Evolutionary conservation across 2,329 filamentous ascomycete species (phyloP).

Genomic region (Diplodia intermedia): DNA sequence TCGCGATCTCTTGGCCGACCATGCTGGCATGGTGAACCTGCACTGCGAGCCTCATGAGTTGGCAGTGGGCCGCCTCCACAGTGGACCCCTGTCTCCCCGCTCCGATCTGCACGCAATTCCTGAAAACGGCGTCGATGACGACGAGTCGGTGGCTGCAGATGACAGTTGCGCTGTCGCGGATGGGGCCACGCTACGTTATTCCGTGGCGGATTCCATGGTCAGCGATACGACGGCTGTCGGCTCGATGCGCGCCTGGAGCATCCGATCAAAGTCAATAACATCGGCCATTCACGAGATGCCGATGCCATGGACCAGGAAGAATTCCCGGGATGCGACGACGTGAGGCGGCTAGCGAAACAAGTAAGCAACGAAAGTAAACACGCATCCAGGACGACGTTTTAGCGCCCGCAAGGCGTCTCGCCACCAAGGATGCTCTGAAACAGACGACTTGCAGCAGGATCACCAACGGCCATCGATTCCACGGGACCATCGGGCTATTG

Average conservation of each 20-base stretch:
- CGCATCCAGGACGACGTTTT: background rate
- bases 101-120: slow-evolving; percentile 21
- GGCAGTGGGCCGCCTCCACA: slow-evolving; percentile 5
- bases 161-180: slow-evolving; percentile 12
- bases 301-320: slow-evolving; percentile 15
- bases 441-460: background rate
- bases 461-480: too few relatives aligned
- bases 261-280: slow-evolving; percentile 19
- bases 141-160: slow-evolving; percentile 6
- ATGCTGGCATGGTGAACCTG: slow-evolving; percentile 44
- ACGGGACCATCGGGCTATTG: background rate
- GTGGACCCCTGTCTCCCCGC: slow-evolving; percentile 6
- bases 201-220: slow-evolving; percentile 28
- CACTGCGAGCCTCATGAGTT: slow-evolving; percentile 40
- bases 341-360: slow-evolving; percentile 24
- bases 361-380: slow-evolving; percentile 10
- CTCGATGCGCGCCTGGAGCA: slow-evolving; percentile 29
- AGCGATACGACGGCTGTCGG: slow-evolving; percentile 28
- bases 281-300: slow-evolving; percentile 25
- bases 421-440: slow-evolving; percentile 8
- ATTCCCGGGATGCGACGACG: slow-evolving; percentile 17
- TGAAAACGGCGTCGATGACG: slow-evolving; percentile 16
- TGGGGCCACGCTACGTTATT: slow-evolving; percentile 21
- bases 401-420: background rate
- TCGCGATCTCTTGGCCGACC: slow-evolving; percentile 42